Evolutionary conservation across 2,329 filamentous ascomycete genomes (phyloP).

Genomic region (Colletotrichum phormii): DNA sequence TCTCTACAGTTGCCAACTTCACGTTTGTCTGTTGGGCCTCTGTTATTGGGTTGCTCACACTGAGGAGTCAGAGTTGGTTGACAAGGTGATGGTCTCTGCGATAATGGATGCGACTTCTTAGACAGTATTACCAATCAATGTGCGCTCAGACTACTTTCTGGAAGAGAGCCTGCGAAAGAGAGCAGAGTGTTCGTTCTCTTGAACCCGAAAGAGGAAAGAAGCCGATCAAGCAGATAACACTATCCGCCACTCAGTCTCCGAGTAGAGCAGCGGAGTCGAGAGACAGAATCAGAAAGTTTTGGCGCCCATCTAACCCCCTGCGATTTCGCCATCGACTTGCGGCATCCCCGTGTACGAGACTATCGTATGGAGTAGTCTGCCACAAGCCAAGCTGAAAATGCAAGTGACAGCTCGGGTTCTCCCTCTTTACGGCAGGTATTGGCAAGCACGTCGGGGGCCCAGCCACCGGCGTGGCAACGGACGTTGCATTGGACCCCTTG

Average conservation of each 20-base stretch:
- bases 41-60: neutral
- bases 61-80: slow-evolving; percentile 15
- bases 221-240: neutral
- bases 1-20: slow-evolving; percentile 16
- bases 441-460: neutral
- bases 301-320: neutral
- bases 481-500: neutral
- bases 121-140: neutral
- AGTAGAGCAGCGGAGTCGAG: neutral
- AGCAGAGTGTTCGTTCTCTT: neutral
- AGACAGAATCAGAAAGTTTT: neutral
- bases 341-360: neutral
- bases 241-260: neutral
- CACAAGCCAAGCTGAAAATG: neutral
- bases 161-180: neutral
- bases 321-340: neutral
- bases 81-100: neutral
- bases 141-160: neutral
- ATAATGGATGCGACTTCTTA: neutral
- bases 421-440: neutral
- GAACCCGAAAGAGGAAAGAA: neutral
- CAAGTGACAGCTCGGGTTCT: neutral
- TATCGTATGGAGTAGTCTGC: neutral
- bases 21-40: slow-evolving; percentile 23
- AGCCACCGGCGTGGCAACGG: neutral